Evolutionary conservation across 2,329 filamentous ascomycete species (phyloP), one percentile per base, ranked within the genome.

Genomic region (Dendrostoma leiphaemia): DNA sequence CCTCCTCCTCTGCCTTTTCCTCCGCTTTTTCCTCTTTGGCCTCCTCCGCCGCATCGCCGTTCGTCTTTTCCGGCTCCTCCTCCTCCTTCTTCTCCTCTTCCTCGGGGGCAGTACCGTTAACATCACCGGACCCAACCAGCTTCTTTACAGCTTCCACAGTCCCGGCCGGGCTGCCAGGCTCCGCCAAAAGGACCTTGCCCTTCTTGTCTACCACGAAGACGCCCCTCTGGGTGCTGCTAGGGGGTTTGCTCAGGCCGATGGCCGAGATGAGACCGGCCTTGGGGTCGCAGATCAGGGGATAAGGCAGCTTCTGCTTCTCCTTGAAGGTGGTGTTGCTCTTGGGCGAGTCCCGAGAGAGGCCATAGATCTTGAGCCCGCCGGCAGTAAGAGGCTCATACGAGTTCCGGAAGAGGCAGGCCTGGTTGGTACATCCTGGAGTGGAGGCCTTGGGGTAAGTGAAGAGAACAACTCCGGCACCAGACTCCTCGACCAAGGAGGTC

Each of bases 361-460:
- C 94, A 70, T 90, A 97, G 74, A 99, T 91, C 67, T 86, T 81
- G 57, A 96, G 83, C 8, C 93, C 93, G 52, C 84, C 88, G 26
- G 84, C 81, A 10, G 88, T 93, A 51, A 97, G 81, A 48, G 86
- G 77, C 44, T 80, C 75, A 74, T 96, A 90, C 23, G 84, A 80
- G 78, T 97, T 92, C 66, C 94, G 88, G 81, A 99, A 97, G 62
- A 93, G 79, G 74, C 92, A 97, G 59, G 82, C 94, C 80, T 99
- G 94, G 56, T 81, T 94, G 53, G 91, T 97, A 80, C 93, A 97
- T 59, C 93, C 93, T 34, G 91, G 90, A 21, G 94, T 99, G 26
- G 89, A 94, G 12, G 94, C 94, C 74, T 89, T 95, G 56, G 94
- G 94, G 68, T 97, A 97, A 29, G 92, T 97, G 71, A 99, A 97